phyloP scores from a whole-genome alignment of 805 yeast species.

The Deakozyma indianensis region DNA sequence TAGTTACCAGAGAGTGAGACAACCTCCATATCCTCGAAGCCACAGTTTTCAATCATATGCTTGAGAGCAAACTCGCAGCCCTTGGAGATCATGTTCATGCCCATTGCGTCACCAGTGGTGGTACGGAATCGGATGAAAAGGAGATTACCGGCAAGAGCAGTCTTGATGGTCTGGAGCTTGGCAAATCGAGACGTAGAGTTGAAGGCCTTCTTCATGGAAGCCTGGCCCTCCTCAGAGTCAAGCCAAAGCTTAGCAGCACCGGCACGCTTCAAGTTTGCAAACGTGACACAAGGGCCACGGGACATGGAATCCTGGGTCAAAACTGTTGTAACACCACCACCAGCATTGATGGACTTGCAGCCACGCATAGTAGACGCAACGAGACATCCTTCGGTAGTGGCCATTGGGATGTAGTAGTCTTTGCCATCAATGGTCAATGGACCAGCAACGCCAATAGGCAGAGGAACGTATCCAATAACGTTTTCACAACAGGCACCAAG shows the following conservation, averaged over 20 bases:
- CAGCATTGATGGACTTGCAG: slow-evolving; percentile 92
- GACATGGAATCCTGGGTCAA: slow-evolving; percentile 97
- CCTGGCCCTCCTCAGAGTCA: slow-evolving; percentile 90
- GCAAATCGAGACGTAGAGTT: slow-evolving; percentile 97
- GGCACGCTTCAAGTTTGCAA: slow-evolving; percentile 69
- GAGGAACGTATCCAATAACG: slow-evolving; percentile 90
- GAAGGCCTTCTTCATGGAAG: slow-evolving; percentile 69
- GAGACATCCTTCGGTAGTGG: slow-evolving; percentile 97
- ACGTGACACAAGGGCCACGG: slow-evolving; percentile 94
- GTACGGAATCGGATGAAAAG: slow-evolving; percentile 88
- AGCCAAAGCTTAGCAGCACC: slow-evolving; percentile 94
- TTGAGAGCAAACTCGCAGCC: slow-evolving; percentile 85
- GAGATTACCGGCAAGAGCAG: slow-evolving; percentile 87
- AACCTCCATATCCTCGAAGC: slow-evolving; percentile 87
- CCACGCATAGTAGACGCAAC: slow-evolving; percentile 99
- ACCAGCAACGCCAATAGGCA: slow-evolving; percentile 97
- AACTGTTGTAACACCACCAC: slow-evolving; percentile 91
- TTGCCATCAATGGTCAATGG: slow-evolving; percentile 84
- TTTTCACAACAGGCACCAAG: slow-evolving; percentile 99
- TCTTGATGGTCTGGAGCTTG: slow-evolving; percentile 75
- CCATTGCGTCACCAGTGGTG: slow-evolving; percentile 99
- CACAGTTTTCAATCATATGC: slow-evolving; percentile 74
- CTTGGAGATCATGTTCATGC: slow-evolving; percentile 99
- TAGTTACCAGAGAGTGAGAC: slow-evolving; percentile 93
- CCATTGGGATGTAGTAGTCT: slow-evolving; percentile 91